phyloP scores from a whole-genome alignment of 768 basidiomycete species.

The Rhizopogon roseolus region DNA sequence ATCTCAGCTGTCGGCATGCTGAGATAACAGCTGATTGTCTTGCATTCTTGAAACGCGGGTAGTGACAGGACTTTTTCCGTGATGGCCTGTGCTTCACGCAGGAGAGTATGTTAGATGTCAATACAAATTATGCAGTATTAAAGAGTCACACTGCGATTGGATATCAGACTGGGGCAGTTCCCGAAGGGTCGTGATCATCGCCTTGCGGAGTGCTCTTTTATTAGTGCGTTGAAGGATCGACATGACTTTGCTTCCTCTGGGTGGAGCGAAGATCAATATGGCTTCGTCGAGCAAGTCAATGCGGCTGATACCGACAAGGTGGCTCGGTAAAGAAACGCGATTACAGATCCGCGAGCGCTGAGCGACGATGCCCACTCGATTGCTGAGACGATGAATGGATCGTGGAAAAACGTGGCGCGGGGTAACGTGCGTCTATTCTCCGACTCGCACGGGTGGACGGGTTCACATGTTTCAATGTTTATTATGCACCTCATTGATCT shows the following conservation, averaged over 20 bases:
- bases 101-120: constrained; percentile 3
- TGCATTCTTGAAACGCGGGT: constrained; percentile 45
- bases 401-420: constrained; percentile 2
- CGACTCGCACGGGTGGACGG: no score
- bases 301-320: background rate
- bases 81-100: constrained; percentile 29
- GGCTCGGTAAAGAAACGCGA: constrained; percentile 10
- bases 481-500: background rate
- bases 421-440: background rate
- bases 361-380: background rate
- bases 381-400: background rate
- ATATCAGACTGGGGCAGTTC: constrained; percentile 39
- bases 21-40: constrained; percentile 66
- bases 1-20: constrained; percentile 76
- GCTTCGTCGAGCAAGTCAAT: background rate
- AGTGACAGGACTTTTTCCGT: constrained; percentile 42
- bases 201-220: constrained; percentile 53
- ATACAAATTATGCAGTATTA: background rate
- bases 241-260: constrained; percentile 10
- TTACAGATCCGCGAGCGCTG: constrained; percentile 4
- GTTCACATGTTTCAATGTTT: no score
- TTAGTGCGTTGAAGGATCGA: constrained; percentile 31
- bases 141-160: constrained; percentile 53
- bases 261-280: background rate
- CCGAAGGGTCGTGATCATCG: constrained; percentile 40